These are phyloP conservation scores for Dinochytrium kinnereticum DNA, from an alignment of 371 early-diverging fungal species.

Conservation along the genomic window DNA sequence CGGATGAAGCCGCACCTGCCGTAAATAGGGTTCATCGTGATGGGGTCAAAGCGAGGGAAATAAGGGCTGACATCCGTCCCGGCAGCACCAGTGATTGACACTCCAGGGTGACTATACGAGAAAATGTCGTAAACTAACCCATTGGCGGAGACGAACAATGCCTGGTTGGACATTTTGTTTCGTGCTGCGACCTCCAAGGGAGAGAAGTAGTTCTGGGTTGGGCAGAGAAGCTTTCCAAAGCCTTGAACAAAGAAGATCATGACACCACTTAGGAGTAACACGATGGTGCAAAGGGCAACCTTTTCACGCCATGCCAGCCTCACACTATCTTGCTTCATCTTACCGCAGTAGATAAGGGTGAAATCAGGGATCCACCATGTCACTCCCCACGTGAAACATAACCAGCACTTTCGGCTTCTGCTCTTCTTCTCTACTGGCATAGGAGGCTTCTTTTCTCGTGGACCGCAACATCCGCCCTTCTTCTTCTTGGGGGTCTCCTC, in stretches of 20 bases:
- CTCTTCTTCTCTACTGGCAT: slow-evolving; percentile 42
- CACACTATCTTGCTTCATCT: slow-evolving; percentile 35
- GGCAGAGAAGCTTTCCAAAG: slow-evolving; percentile 89
- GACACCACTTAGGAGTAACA: slow-evolving; percentile 75
- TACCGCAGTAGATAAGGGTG: slow-evolving; percentile 49
- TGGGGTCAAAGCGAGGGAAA: slow-evolving; percentile 41
- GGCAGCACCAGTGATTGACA: slow-evolving; percentile 30
- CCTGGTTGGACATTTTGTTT: slow-evolving; percentile 14
- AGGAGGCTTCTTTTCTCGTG: slow-evolving; percentile 38
- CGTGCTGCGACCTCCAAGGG: slow-evolving; percentile 33
- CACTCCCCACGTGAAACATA: slow-evolving; percentile 76
- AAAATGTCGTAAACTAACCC: slow-evolving; percentile 82
- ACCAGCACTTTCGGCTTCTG: slow-evolving; percentile 63
- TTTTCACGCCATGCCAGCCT: slow-evolving; percentile 95
- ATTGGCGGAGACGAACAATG: slow-evolving; percentile 61
- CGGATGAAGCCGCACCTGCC: slow-evolving; percentile 25
- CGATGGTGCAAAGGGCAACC: slow-evolving; percentile 85
- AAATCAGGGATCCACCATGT: slow-evolving; percentile 92
- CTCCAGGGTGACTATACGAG: slow-evolving; percentile 38
- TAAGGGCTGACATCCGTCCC: slow-evolving; percentile 40
- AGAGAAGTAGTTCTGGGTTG: slow-evolving; percentile 50
- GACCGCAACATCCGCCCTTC: slow-evolving; percentile 27
- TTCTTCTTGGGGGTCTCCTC: slow-evolving; percentile 21
- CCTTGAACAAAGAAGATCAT: slow-evolving; percentile 90
- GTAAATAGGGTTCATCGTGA: slow-evolving; percentile 22